Evolutionary conservation across 176 grass and related monocot species (phyloP).

Genomic region (Carex littledalei): DNA sequence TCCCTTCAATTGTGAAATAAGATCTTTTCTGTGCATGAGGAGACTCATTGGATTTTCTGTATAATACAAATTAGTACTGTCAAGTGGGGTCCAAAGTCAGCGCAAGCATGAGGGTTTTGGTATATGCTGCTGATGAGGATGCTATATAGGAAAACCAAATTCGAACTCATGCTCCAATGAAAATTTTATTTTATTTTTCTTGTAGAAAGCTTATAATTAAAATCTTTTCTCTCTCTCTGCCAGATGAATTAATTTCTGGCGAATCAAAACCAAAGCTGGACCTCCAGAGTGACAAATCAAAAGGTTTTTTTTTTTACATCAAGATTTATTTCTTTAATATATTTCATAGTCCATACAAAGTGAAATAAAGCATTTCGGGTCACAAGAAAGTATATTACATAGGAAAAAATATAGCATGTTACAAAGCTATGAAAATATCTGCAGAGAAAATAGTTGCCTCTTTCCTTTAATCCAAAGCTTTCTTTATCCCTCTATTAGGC

Average conservation of each 20-base stretch:
- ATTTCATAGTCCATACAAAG: background rate
- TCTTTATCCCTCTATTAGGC: conserved; percentile 36
- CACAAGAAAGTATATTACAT: background rate
- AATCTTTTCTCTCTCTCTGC: background rate
- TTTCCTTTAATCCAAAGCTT: background rate
- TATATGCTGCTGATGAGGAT: background rate
- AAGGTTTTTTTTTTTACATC: conserved; percentile 43
- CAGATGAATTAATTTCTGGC: conserved; percentile 41
- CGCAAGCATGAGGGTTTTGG: background rate
- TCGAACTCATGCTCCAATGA: background rate
- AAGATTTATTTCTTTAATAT: background rate
- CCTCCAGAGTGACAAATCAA: conserved; percentile 66
- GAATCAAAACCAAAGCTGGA: conserved; percentile 59
- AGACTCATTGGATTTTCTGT: background rate
- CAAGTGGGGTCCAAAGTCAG: background rate
- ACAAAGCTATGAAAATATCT: background rate
- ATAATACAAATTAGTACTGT: background rate
- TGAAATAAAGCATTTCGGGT: background rate
- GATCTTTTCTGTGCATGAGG: background rate
- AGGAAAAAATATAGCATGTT: background rate
- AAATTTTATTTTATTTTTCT: background rate
- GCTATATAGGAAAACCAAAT: background rate
- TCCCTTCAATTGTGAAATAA: background rate
- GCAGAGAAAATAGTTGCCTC: background rate
- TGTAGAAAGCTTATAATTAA: conserved; percentile 11